Percentiles rank a stretch among this genome's conserved stretches.
Evolutionary conservation across 2,329 filamentous ascomycete genomes (phyloP).

Genomic region (Alternaria alternata): DNA sequence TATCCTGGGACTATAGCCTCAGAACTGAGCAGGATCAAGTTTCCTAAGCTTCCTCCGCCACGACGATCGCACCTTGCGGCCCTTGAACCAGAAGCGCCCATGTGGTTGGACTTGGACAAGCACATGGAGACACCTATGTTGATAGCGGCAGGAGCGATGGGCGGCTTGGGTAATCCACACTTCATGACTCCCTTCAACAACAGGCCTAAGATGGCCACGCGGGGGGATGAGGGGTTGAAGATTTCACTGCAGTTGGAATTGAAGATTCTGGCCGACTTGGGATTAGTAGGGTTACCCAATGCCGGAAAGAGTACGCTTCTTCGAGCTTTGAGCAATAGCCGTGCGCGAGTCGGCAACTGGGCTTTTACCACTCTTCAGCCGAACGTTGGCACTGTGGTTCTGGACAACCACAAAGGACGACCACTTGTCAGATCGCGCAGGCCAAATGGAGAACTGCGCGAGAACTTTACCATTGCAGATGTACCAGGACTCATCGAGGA

Average conservation of each 20-base stretch:
- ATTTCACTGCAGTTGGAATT: conserved; percentile 87
- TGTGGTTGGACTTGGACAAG: conserved; percentile 66
- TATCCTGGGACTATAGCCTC: conserved; percentile 82
- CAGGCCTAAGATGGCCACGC: conserved; percentile 86
- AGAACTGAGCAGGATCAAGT: conserved; percentile 67
- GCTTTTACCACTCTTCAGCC: conserved; percentile 95
- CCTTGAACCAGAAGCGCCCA: conserved; percentile 74
- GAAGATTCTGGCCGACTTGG: conserved; percentile 93
- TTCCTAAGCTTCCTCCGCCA: conserved; percentile 65
- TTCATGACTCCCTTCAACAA: conserved; percentile 80
- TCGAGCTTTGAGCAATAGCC: conserved; percentile 84
- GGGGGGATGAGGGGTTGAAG: conserved; percentile 79
- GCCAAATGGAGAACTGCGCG: conserved; percentile 65
- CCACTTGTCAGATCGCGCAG: conserved; percentile 62
- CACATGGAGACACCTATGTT: conserved; percentile 86
- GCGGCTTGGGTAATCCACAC: conserved; percentile 91
- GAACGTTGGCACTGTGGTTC: conserved; percentile 93
- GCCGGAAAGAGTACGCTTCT: conserved; percentile 95
- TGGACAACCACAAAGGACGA: conserved; percentile 84
- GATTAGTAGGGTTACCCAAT: conserved; percentile 92
- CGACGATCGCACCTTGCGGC: conserved; percentile 66
- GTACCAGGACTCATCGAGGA: conserved; percentile 94
- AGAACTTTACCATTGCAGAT: conserved; percentile 91
- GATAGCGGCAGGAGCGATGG: conserved; percentile 85
- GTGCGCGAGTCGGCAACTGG: conserved; percentile 91